phyloP scores from a whole-genome alignment of 768 basidiomycete species.

The Trametes cingulata region DNA sequence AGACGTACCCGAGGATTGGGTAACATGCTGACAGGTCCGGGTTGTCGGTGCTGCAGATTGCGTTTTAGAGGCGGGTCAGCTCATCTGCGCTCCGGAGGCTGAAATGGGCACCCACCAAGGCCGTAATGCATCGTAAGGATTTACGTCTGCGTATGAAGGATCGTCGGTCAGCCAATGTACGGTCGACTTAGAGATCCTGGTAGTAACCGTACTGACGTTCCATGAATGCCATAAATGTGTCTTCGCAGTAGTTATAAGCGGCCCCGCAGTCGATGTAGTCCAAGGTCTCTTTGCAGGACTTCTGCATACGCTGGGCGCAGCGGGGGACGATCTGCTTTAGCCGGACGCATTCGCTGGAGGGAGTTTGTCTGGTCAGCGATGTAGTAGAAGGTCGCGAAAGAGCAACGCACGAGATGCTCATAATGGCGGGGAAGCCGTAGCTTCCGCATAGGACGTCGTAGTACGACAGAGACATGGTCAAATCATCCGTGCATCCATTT shows the following conservation, averaged over 20 bases:
- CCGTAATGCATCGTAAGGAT: slow-evolving; percentile 59
- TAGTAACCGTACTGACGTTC: slow-evolving; percentile 26
- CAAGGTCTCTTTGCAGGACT: slow-evolving; percentile 41
- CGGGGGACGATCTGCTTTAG: slow-evolving; percentile 48
- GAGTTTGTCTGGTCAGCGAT: not conserved
- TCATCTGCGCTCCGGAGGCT: too few species aligned
- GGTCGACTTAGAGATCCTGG: not conserved
- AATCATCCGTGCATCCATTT: slow-evolving; percentile 17
- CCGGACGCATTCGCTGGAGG: slow-evolving; percentile 35
- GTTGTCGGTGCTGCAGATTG: not conserved
- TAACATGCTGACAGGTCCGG: not conserved
- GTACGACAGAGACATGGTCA: slow-evolving; percentile 29
- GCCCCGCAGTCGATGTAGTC: slow-evolving; percentile 44
- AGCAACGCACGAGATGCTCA: slow-evolving; percentile 45
- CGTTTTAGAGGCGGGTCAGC: not conserved
- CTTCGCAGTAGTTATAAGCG: slow-evolving; percentile 40
- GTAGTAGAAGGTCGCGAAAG: too few species aligned
- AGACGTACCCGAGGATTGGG: not conserved
- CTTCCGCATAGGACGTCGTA: slow-evolving; percentile 51
- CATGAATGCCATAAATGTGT: slow-evolving; percentile 29
- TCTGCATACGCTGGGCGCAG: slow-evolving; percentile 40
- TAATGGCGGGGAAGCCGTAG: slow-evolving; percentile 38
- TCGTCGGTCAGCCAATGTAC: not conserved
- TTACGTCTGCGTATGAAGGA: slow-evolving; percentile 23
- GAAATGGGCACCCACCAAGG: slow-evolving; percentile 29